phyloP scores from a whole-genome alignment of 306 rosid genomes.

The Cicer bijugum region DNA sequence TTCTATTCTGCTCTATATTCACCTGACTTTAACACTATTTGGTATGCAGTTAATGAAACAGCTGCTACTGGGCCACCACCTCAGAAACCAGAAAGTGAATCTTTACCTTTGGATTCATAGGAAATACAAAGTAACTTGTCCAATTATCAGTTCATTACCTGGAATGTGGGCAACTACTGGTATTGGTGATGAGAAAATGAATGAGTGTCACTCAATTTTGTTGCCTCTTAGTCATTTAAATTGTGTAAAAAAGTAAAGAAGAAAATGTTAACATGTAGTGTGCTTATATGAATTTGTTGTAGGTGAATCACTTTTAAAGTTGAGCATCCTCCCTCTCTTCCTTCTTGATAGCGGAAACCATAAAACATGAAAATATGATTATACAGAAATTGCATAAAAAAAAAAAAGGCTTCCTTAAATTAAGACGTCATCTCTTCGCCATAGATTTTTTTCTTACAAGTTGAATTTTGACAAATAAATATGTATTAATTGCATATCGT shows the following conservation, averaged over 20 bases:
- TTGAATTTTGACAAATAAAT: too few relatives aligned
- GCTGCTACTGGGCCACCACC: constrained; percentile 45
- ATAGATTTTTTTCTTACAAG: too few relatives aligned
- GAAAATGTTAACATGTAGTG: constrained; percentile 16
- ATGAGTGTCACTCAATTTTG: constrained; percentile 44
- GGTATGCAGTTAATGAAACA: constrained; percentile 56
- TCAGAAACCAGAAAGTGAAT: constrained; percentile 56
- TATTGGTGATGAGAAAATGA: constrained; percentile 8
- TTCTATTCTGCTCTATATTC: background rate
- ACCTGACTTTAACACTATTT: constrained; percentile 32
- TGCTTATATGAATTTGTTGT: constrained; percentile 28
- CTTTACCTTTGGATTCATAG: constrained; percentile 39
- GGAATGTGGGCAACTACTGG: constrained; percentile 33
- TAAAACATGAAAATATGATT: background rate
- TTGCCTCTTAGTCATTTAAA: constrained; percentile 29
- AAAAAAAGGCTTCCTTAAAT: too few relatives aligned
- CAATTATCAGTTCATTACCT: constrained; percentile 24
- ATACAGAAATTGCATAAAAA: background rate
- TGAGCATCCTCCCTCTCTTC: background rate
- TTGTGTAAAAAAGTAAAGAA: constrained; percentile 36
- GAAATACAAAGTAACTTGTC: constrained; percentile 8
- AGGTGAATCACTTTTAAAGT: constrained; percentile 38
- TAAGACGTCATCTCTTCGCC: too few relatives aligned
- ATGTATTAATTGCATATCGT: too few relatives aligned
- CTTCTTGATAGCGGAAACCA: background rate